Percentiles rank a stretch among this genome's conserved stretches.
These are phyloP conservation scores for Penicillium robsamsonii DNA, from an alignment of 495 filamentous ascomycete genomes.

Conservation along the genomic window DNA sequence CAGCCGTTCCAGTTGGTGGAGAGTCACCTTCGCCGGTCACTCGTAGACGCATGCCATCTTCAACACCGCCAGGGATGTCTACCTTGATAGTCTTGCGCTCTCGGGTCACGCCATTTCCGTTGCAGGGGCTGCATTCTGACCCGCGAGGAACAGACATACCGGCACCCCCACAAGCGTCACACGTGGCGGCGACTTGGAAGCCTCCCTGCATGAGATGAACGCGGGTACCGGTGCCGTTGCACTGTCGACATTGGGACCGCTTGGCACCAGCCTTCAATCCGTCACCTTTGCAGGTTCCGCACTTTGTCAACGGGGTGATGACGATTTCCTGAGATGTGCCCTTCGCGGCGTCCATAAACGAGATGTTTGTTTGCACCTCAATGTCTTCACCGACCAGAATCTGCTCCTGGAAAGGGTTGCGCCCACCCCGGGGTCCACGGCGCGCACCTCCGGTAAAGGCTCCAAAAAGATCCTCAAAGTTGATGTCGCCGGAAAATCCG, in stretches of 20 bases:
- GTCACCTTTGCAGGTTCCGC: slow-evolving; percentile 75
- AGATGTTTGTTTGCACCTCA: slow-evolving; percentile 86
- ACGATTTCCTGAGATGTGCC: slow-evolving; percentile 75
- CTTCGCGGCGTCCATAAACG: slow-evolving; percentile 95
- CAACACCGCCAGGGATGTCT: slow-evolving; percentile 90
- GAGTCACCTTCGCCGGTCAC: slow-evolving; percentile 83
- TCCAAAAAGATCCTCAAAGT: slow-evolving; percentile 92
- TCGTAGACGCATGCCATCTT: slow-evolving; percentile 89
- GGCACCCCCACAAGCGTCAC: slow-evolving; percentile 71
- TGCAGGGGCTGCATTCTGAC: slow-evolving; percentile 73
- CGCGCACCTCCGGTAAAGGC: slow-evolving; percentile 72
- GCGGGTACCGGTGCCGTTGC: slow-evolving; percentile 80
- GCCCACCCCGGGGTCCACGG: slow-evolving; percentile 52
- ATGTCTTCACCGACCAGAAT: slow-evolving; percentile 87
- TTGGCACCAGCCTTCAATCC: slow-evolving; percentile 81
- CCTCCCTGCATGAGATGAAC: slow-evolving; percentile 87
- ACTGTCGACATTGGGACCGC: slow-evolving; percentile 69
- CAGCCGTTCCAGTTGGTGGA: slow-evolving; percentile 64
- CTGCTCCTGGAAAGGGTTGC: slow-evolving; percentile 68
- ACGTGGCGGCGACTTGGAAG: slow-evolving; percentile 93
- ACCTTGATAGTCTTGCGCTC: slow-evolving; percentile 77
- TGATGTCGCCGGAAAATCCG: slow-evolving; percentile 75
- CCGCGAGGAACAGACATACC: slow-evolving; percentile 71
- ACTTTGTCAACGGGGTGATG: slow-evolving; percentile 73
- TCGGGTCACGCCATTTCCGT: slow-evolving; percentile 72